phyloP scores from a whole-genome alignment of 768 basidiomycete genomes.

The Suillus sp. region DNA sequence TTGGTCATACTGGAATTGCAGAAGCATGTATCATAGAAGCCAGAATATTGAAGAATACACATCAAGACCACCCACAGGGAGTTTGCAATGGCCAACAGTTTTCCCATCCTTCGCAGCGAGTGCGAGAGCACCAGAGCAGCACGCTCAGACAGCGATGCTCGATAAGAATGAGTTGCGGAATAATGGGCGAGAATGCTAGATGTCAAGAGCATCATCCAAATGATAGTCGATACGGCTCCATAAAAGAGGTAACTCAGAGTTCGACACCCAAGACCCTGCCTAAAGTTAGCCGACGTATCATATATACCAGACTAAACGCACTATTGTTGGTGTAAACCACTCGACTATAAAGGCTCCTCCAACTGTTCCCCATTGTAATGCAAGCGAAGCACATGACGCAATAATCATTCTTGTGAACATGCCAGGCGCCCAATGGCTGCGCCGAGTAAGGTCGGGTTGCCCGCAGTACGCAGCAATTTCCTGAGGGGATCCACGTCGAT shows the following conservation, averaged over 20 bases:
- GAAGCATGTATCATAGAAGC: conserved; percentile 24
- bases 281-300: not conserved
- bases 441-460: conserved; percentile 5
- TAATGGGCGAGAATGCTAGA: conserved; percentile 17
- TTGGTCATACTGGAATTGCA: conserved; percentile 25
- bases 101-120: conserved; percentile 19
- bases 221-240: conserved; percentile 21
- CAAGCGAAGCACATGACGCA: conserved; percentile 25
- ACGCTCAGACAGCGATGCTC: not conserved
- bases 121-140: not conserved
- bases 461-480: conserved; percentile 20
- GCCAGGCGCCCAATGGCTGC: conserved; percentile 20
- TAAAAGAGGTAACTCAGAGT: conserved; percentile 25
- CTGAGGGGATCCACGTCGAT: conserved; percentile 13
- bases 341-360: conserved; percentile 27
- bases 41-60: conserved; percentile 27
- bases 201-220: conserved; percentile 23
- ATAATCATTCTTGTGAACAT: conserved; percentile 21
- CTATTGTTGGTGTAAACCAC: conserved; percentile 27
- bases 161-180: not conserved
- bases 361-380: conserved; percentile 28
- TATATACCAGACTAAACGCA: not conserved
- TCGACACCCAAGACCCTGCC: conserved; percentile 25
- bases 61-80: conserved; percentile 19
- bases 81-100: conserved; percentile 23